Percentiles rank a stretch among this genome's conserved stretches.
Conservation (phyloP, 2,329 filamentous ascomycete species). For the Myriosclerotinia scirpicola region DNA sequence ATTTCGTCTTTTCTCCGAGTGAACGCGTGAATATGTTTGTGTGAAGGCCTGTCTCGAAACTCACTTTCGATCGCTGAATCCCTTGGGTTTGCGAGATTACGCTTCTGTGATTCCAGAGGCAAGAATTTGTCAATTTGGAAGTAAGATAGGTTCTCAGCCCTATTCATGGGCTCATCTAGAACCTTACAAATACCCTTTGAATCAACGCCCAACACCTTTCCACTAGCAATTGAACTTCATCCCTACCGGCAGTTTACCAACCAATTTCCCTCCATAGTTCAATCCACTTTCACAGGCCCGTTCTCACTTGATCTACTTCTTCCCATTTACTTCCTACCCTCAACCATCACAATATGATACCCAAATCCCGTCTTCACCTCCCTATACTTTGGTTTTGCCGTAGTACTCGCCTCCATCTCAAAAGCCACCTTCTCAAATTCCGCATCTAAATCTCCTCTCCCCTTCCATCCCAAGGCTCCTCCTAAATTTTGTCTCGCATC, state of each 20-base stretch:
- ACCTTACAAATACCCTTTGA: background rate
- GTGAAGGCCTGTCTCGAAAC: background rate
- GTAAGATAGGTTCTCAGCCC: constrained; percentile 3
- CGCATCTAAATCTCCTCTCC: constrained; percentile 63
- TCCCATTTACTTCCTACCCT: constrained; percentile 39
- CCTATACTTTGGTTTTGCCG: constrained; percentile 61
- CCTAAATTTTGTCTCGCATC: constrained; percentile 47
- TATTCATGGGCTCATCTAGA: constrained; percentile 13
- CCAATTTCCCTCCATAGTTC: background rate
- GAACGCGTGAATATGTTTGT: constrained; percentile 15
- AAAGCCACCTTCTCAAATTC: constrained; percentile 74
- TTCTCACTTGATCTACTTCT: background rate
- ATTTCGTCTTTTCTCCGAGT: background rate
- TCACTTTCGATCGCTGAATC: background rate
- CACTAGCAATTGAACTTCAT: background rate
- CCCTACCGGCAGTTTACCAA: background rate
- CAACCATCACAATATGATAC: constrained; percentile 79
- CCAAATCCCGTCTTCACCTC: constrained; percentile 75
- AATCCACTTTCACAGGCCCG: background rate
- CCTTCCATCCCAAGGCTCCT: constrained; percentile 72
- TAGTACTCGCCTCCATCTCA: constrained; percentile 64
- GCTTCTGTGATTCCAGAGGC: background rate
- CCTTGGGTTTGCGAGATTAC: background rate
- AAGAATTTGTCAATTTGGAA: background rate
- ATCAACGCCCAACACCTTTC: constrained; percentile 6